Evolutionary conservation across 2,329 filamentous ascomycete genomes (phyloP).

Genomic region (Domatiomyces catenatus): DNA sequence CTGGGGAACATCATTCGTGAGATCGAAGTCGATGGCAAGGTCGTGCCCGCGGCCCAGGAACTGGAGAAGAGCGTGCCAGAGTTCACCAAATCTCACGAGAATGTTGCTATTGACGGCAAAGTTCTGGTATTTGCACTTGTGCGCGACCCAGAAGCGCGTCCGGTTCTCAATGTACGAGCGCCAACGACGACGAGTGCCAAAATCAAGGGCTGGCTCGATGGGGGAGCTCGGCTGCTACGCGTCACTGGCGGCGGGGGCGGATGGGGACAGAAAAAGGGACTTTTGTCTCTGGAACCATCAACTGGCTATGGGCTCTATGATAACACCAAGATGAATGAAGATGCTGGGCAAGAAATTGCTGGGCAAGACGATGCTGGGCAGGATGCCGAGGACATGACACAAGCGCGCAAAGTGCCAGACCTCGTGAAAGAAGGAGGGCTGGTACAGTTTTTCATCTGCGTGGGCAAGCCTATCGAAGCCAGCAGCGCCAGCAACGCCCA

Average conservation of each 20-base stretch:
- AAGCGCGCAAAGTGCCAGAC: background rate
- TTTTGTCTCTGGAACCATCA: slow-evolving; percentile 15
- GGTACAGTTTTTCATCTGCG: background rate
- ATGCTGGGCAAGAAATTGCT: background rate
- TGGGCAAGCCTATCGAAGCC: background rate
- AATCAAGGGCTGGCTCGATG: background rate
- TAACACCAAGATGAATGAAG: background rate
- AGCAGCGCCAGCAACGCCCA: background rate
- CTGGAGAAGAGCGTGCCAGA: slow-evolving; percentile 10
- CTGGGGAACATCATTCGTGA: slow-evolving; percentile 17
- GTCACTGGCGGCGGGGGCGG: slow-evolving; percentile 18
- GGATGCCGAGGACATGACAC: background rate
- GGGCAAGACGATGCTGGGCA: background rate
- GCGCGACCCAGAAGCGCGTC: background rate
- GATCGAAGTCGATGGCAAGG: slow-evolving; percentile 9
- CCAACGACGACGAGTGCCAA: slow-evolving; percentile 1
- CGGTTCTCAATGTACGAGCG: slow-evolving; percentile 3
- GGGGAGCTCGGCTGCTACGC: slow-evolving; percentile 6
- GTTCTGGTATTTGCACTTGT: slow-evolving; percentile 1
- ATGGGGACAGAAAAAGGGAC: slow-evolving; percentile 16
- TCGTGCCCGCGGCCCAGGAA: slow-evolving; percentile 13
- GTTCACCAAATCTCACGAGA: background rate
- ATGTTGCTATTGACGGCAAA: background rate
- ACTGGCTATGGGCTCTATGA: slow-evolving; percentile 3
- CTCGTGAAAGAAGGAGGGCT: background rate